Percentiles rank a stretch among this genome's conserved stretches.
These are phyloP conservation scores for Lunasporangiospora selenospora DNA, from an alignment of 192 early-diverging fungal species.

Conservation along the genomic window DNA sequence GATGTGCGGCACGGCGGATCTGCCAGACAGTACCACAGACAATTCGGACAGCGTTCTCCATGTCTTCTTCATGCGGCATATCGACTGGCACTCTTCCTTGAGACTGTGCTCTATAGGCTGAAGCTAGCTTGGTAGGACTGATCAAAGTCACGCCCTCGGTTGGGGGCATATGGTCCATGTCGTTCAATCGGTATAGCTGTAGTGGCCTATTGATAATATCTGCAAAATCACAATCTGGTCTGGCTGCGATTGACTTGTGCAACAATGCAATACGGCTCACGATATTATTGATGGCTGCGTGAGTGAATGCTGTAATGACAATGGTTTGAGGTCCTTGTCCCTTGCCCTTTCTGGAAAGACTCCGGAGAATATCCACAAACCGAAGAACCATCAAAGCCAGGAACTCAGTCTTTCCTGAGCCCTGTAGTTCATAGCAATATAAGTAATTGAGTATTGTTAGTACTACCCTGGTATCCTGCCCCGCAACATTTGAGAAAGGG, in stretches of 20 bases:
- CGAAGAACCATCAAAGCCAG: constrained; percentile 51
- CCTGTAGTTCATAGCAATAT: too few relatives aligned
- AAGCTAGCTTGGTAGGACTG: neutral
- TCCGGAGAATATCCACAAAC: constrained; percentile 44
- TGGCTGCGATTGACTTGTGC: constrained; percentile 18
- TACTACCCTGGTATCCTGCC: too few relatives aligned
- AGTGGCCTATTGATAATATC: constrained; percentile 45
- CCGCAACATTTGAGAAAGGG: too few relatives aligned
- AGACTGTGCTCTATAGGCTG: too few relatives aligned
- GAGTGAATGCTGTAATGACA: constrained; percentile 57
- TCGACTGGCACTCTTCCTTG: constrained; percentile 10
- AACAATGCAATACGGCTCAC: constrained; percentile 38
- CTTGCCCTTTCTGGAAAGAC: constrained; percentile 16
- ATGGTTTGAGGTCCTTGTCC: constrained; percentile 48
- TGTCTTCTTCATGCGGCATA: too few relatives aligned
- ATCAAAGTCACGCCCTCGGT: constrained; percentile 17
- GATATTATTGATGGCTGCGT: constrained; percentile 54
- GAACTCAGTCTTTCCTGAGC: constrained; percentile 61
- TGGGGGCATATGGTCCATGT: neutral
- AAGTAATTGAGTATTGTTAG: too few relatives aligned
- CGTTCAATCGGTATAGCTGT: neutral
- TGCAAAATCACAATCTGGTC: constrained; percentile 22
- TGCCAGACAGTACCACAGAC: constrained; percentile 37
- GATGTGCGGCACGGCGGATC: constrained; percentile 12
- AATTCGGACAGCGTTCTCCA: constrained; percentile 11